These are phyloP conservation scores for Populus tomentosa DNA, from an alignment of 441 rosid species.

Conservation along the genomic window DNA sequence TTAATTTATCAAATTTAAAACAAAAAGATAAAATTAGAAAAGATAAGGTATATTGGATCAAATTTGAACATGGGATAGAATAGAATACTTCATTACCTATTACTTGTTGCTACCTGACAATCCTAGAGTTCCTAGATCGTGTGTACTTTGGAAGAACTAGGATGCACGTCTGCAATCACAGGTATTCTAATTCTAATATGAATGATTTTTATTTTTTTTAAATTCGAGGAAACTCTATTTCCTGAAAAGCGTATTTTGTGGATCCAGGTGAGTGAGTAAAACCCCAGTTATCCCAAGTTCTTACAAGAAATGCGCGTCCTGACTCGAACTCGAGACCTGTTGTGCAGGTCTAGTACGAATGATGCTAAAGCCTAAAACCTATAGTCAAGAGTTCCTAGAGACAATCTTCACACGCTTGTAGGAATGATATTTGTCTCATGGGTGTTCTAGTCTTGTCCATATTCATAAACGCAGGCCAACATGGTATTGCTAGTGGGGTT, in stretches of 20 bases:
- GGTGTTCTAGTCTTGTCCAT: not conserved
- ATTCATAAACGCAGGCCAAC: not conserved
- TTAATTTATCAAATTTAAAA: too few relatives aligned
- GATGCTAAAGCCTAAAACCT: not conserved
- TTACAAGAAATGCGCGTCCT: too few relatives aligned
- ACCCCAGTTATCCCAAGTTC: too few relatives aligned
- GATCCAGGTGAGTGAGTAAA: too few relatives aligned
- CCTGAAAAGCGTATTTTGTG: too few relatives aligned
- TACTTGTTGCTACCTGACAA: not conserved
- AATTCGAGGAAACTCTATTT: too few relatives aligned
- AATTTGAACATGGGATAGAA: too few relatives aligned
- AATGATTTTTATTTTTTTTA: not conserved
- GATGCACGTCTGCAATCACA: not conserved
- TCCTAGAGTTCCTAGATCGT: not conserved
- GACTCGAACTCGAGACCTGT: too few relatives aligned
- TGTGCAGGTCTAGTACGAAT: not conserved
- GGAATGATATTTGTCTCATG: not conserved
- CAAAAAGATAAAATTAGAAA: too few relatives aligned
- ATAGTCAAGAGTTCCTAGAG: not conserved
- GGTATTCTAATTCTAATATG: not conserved
- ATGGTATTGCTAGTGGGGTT: not conserved
- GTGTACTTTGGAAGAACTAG: not conserved
- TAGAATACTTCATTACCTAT: not conserved
- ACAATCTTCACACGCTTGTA: slow-evolving; percentile 15
- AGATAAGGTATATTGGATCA: too few relatives aligned